Evolutionary conservation across 1,284 basidiomycete genomes (phyloP).

Genomic region (Trichosporon inkin): DNA sequence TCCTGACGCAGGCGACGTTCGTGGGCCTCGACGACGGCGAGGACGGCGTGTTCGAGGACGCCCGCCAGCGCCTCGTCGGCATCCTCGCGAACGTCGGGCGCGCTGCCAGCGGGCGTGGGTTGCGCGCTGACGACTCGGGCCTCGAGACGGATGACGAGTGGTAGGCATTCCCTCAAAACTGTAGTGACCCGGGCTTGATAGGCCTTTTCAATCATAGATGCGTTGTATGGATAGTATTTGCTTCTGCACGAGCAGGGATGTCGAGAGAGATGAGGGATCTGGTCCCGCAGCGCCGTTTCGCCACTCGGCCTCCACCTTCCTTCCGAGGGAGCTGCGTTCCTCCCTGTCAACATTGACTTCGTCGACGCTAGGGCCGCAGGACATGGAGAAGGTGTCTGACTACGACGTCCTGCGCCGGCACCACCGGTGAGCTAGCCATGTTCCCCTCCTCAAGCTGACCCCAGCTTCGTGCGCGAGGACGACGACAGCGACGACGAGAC

Average conservation of each 20-base stretch:
- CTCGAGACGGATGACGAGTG: conserved; percentile 46
- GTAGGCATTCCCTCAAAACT: conserved; percentile 16
- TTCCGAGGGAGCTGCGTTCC: not conserved
- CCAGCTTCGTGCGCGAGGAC: conserved; percentile 74
- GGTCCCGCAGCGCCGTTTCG: not conserved
- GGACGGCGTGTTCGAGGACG: conserved; percentile 31
- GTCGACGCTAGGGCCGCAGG: not conserved
- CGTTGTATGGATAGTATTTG: conserved; percentile 3
- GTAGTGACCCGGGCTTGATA: not conserved
- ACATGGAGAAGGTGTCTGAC: conserved; percentile 29
- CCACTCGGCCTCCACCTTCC: not conserved
- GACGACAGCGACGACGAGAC: conserved; percentile 52
- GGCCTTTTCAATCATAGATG: not conserved
- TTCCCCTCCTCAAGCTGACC: conserved; percentile 8
- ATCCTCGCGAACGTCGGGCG: conserved; percentile 39
- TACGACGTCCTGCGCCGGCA: conserved; percentile 53
- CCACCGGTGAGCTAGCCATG: conserved; percentile 41
- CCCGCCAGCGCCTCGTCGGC: conserved; percentile 43
- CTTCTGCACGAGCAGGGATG: not conserved
- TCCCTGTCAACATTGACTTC: not conserved
- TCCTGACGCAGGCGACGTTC: conserved; percentile 43
- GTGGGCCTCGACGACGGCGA: conserved; percentile 27
- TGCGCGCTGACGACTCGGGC: conserved; percentile 44
- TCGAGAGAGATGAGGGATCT: not conserved
- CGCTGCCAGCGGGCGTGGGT: conserved; percentile 36